Evolutionary conservation across 441 rosid genomes (phyloP), one percentile per base, ranked within the genome.

Genomic region (Metrosideros polymorpha): DNA sequence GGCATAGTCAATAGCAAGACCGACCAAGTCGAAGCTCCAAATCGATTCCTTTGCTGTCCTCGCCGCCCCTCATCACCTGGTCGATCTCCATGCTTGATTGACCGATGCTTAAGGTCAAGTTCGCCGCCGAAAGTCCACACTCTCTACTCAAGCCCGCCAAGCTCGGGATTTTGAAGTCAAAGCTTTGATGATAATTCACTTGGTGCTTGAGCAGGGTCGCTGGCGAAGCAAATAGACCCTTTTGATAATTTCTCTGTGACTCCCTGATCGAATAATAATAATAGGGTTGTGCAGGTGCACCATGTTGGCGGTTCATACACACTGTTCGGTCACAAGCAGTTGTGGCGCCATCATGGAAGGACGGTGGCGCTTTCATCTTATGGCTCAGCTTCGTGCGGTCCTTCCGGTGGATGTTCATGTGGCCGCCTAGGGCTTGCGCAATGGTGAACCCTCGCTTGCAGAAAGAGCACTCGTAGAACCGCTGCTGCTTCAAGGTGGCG

Each of bases 21-120:
- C 91, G 94, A 84, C 98, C 93, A 85, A 95, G 97, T 89, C 98
- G 93, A 90, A 96, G 98, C 94, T 96, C 98, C 93, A 95, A 92
- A 88, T 95, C 95, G 29, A 94, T 24, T 85, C 94, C 97, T 84
- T 91, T 96, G 53, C 89, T 94, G 12, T 82, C 75, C 61, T 89
- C 90, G 42, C 86, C 71, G 53, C 85, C 91, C 86, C 79, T 88
- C 79, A 47, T 89, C 53, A 83, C 84, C 61, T 83, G 59, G 54
- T 85, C 59, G 39, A 91, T 90, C 66, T 89, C 90, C 5, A 43
- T 66, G 45, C 85, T 43, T 39, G 88, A 54, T 27, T 91, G 84
- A 27, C 93, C 94, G 18, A 92, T 85, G 82, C 90, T 88, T 91
- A 95, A 89, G 90, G 95, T 94, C 93, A 96, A 91, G 89, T 92